Percentiles rank a stretch among this genome's conserved stretches.
Conservation (phyloP, 148 eudicot species). For the Selenicereus undatus region DNA sequence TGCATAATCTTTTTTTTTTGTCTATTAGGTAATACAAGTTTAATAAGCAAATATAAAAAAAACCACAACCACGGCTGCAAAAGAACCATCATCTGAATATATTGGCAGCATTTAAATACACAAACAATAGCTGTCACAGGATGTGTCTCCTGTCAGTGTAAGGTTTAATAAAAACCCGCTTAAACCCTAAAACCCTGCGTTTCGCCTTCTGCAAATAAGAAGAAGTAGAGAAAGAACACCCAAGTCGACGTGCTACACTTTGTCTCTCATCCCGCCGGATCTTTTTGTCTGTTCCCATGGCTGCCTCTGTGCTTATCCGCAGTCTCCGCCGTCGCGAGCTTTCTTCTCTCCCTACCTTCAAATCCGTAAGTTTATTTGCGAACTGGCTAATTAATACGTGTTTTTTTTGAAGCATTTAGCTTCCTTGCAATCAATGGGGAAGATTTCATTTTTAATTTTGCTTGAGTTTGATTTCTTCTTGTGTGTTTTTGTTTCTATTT, state of each 20-base stretch:
- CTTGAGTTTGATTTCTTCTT: too few species aligned
- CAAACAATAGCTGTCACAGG: too few species aligned
- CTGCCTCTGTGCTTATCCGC: constrained; percentile 39
- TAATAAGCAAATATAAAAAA: too few species aligned
- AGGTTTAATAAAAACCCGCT: constrained; percentile 21
- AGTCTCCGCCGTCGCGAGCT: constrained; percentile 50
- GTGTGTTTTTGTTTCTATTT: background rate
- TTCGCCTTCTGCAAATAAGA: background rate
- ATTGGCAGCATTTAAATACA: too few species aligned
- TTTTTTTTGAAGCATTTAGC: background rate
- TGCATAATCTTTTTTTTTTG: too few species aligned
- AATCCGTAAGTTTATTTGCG: constrained; percentile 29
- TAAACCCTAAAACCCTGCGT: constrained; percentile 33
- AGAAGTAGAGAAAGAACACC: background rate
- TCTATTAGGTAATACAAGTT: too few species aligned
- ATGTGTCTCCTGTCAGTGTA: too few species aligned
- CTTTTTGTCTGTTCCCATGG: constrained; percentile 24
- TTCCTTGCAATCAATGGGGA: background rate
- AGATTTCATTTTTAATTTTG: background rate
- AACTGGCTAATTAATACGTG: background rate
- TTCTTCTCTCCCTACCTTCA: constrained; percentile 35
- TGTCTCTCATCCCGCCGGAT: background rate
- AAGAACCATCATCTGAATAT: too few species aligned
- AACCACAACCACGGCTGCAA: too few species aligned
- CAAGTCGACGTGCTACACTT: too few species aligned